These are phyloP conservation scores for Lichtheimia corymbifera DNA, from an alignment of 371 early-diverging fungal species.

Conservation along the genomic window DNA sequence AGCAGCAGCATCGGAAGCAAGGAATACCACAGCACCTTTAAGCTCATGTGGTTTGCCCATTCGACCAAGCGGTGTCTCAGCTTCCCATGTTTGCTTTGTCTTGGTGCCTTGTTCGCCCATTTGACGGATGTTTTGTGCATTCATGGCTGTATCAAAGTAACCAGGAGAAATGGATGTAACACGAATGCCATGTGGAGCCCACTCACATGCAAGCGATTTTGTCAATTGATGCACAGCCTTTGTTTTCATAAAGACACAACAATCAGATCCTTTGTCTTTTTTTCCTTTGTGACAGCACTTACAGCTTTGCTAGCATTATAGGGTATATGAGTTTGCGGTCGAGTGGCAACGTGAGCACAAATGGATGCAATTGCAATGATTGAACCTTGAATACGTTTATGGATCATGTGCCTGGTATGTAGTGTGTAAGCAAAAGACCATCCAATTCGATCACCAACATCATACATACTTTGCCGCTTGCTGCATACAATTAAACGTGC, in stretches of 20 bases:
- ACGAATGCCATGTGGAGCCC: slow-evolving; percentile 45
- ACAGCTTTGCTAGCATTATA: slow-evolving; percentile 48
- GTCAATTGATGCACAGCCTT: slow-evolving; percentile 40
- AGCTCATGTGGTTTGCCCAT: slow-evolving; percentile 42
- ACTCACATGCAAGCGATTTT: slow-evolving; percentile 47
- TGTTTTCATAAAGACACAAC: too few relatives aligned
- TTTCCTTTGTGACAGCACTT: too few relatives aligned
- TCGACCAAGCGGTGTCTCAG: slow-evolving; percentile 32
- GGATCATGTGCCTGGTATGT: slow-evolving; percentile 43
- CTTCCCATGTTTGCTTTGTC: slow-evolving; percentile 36
- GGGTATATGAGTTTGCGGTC: slow-evolving; percentile 38
- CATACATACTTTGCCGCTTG: slow-evolving; percentile 31
- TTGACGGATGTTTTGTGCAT: slow-evolving; percentile 28
- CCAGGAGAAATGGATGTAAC: slow-evolving; percentile 43
- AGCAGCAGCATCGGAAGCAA: slow-evolving; percentile 38
- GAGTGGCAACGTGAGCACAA: slow-evolving; percentile 39
- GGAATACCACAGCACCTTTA: slow-evolving; percentile 36
- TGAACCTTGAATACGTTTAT: slow-evolving; percentile 4
- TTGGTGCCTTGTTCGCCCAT: slow-evolving; percentile 34
- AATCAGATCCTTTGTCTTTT: too few relatives aligned
- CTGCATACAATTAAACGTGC: slow-evolving; percentile 36
- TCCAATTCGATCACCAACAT: slow-evolving; percentile 14
- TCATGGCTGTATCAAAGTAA: slow-evolving; percentile 46
- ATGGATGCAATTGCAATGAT: slow-evolving; percentile 7
- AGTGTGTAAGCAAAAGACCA: slow-evolving; percentile 44